Base-by-base conservation (phyloP, 441 rosid genomes). In the Metrosideros polymorpha region DNA sequence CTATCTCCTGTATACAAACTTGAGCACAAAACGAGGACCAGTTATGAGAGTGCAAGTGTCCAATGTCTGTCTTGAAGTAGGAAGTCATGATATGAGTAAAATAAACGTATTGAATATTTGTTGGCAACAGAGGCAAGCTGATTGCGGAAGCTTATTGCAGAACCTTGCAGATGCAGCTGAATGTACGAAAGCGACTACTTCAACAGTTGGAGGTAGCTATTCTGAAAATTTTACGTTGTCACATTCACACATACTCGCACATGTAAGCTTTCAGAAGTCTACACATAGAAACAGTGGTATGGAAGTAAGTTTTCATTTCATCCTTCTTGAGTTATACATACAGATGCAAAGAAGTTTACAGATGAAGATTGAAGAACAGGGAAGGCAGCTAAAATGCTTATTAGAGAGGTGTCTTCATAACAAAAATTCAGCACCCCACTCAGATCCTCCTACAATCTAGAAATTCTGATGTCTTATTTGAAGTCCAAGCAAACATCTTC, bases 301-400 rank as follows among this genome's bases (percentile, higher is more conserved):
- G 43, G 18, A 9, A 63, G 1, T 55, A 17, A 32, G 22, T 66
- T 32, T 35, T 5, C 8, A 7, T 53, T 53, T 7, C 56, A 53
- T 53, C 25, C 56, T 53, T 27, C 56, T 53, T 22, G 27, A 53
- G 22, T 53, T 53, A 53, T 19, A 63, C 77, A 19, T 19, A 53
- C 56, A 90, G 92, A 84, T 90, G 43, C 90, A 92, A 61, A 87
- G 85, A 85, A 55, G 89, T 86, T 79, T 89, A 45, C 88, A 85
- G 86, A 55, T 84, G 53, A 86, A 49, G 63, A 92, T 90, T 53
- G 91, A 89, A 89, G 91, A 89, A 61, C 90, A 85, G 85, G 90
- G 92, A 52, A 89, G 84, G 88, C 89, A 76, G 27, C 89, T 85
- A 17, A 89, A 87, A 57, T 77, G 82, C 59, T 87, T 87, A 87